Percentiles rank a stretch among this genome's conserved stretches.
These are phyloP conservation scores for Populus hybrid DNA, from an alignment of 441 rosid species.

Conservation along the genomic window DNA sequence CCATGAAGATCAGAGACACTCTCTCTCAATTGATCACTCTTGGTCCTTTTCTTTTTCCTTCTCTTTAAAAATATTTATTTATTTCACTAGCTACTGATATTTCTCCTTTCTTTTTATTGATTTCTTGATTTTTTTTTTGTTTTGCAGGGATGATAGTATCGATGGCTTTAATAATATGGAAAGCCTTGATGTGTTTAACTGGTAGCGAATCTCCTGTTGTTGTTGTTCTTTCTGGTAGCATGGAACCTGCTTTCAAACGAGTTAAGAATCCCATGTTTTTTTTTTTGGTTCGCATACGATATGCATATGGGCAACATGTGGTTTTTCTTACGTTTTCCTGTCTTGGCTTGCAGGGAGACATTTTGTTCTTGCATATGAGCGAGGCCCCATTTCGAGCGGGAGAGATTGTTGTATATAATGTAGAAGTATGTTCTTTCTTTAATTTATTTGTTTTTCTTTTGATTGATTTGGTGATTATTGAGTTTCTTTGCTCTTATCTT, in stretches of 20 bases:
- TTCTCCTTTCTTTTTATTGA: background rate
- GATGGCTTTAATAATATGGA: slow-evolving; percentile 80
- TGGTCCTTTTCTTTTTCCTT: slow-evolving; percentile 4
- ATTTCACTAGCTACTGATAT: no score
- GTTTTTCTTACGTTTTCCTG: background rate
- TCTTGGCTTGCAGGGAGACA: slow-evolving; percentile 64
- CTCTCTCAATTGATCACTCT: slow-evolving; percentile 17
- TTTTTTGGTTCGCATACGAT: background rate
- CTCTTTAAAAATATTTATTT: no score
- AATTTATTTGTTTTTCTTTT: background rate
- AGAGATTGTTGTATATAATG: slow-evolving; percentile 77
- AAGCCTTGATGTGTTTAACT: slow-evolving; percentile 64
- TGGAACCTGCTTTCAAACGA: slow-evolving; percentile 92
- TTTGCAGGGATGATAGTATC: slow-evolving; percentile 64
- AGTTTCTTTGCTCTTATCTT: background rate
- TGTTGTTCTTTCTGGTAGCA: slow-evolving; percentile 82
- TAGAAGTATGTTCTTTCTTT: slow-evolving; percentile 42
- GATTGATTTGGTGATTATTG: background rate
- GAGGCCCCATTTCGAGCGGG: slow-evolving; percentile 80
- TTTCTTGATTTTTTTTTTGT: background rate
- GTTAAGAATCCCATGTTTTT: slow-evolving; percentile 29
- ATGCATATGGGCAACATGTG: no score
- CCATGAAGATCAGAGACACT: slow-evolving; percentile 19
- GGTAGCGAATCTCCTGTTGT: slow-evolving; percentile 87
- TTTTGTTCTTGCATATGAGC: slow-evolving; percentile 72